Conservation (phyloP, 2,329 filamentous ascomycete genomes). For the Falciphora oryzae region DNA sequence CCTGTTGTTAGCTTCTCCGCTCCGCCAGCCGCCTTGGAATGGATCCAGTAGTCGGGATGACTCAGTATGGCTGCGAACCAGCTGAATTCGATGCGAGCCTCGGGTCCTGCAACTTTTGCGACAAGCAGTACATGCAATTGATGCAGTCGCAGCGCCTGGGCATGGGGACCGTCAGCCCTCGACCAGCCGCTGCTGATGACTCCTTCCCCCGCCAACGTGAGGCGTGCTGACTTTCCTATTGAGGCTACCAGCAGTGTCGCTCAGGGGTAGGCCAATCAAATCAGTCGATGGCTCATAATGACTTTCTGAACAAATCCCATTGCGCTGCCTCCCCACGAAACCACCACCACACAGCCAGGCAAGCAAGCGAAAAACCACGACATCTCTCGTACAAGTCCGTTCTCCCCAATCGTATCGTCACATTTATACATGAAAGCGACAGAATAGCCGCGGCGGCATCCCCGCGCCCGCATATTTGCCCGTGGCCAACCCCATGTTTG, state of each 20-base stretch:
- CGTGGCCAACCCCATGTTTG: background rate
- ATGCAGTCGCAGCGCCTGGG: too few relatives aligned
- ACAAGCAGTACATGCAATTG: background rate
- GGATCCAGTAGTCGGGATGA: background rate
- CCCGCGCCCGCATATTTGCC: background rate
- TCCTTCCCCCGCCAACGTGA: too few relatives aligned
- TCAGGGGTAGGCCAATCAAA: background rate
- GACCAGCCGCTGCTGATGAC: too few relatives aligned
- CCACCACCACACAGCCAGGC: background rate
- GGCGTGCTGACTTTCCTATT: background rate
- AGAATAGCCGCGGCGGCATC: background rate
- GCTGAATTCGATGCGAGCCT: background rate
- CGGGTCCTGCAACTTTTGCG: background rate
- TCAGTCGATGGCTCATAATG: background rate
- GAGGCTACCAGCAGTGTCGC: background rate
- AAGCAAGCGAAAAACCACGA: background rate
- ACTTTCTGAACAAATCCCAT: background rate
- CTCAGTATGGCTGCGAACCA: background rate
- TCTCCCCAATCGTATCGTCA: background rate
- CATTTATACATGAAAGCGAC: background rate
- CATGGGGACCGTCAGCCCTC: too few relatives aligned
- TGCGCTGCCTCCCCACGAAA: background rate
- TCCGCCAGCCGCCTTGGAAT: background rate
- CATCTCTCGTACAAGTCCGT: background rate
- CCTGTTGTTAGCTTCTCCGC: too few relatives aligned